Conservation (phyloP, 1,284 basidiomycete species). For the Schizophyllum commune region DNA sequence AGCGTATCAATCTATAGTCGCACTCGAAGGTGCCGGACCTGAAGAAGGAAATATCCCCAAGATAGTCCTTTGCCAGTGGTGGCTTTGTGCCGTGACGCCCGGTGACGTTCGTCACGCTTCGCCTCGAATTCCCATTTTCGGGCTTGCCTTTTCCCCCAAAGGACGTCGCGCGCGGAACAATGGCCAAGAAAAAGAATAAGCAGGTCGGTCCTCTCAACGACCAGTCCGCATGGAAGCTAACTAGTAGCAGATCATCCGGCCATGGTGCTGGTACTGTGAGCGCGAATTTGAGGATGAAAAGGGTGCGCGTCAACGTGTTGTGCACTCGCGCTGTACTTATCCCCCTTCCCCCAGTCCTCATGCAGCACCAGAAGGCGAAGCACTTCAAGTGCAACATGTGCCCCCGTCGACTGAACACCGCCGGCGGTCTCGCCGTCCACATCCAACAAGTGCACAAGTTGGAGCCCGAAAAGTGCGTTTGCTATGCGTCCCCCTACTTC, state of each 20-base stretch:
- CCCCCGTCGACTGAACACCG: slow-evolving; percentile 92
- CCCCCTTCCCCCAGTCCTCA: slow-evolving; percentile 58
- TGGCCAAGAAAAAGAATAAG: slow-evolving; percentile 81
- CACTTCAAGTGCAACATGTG: slow-evolving; percentile 98
- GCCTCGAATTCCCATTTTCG: neutral
- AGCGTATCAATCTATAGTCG: neutral
- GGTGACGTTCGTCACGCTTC: too few relatives aligned
- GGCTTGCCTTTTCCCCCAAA: neutral
- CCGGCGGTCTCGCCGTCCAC: slow-evolving; percentile 96
- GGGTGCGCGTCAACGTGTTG: slow-evolving; percentile 38
- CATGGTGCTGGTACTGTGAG: slow-evolving; percentile 99
- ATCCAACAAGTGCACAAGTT: slow-evolving; percentile 98
- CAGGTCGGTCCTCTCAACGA: slow-evolving; percentile 36
- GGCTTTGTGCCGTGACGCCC: too few relatives aligned
- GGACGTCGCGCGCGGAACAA: slow-evolving; percentile 17
- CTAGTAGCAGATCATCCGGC: slow-evolving; percentile 63
- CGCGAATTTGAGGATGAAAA: slow-evolving; percentile 98
- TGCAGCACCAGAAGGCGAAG: slow-evolving; percentile 99
- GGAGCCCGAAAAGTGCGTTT: slow-evolving; percentile 85
- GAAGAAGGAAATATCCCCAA: too few relatives aligned
- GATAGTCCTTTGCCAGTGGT: too few relatives aligned
- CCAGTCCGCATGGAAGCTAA: slow-evolving; percentile 2
- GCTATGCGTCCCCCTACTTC: slow-evolving; percentile 1
- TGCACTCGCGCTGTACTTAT: slow-evolving; percentile 1
- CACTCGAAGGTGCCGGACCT: too few relatives aligned